Evolutionary conservation across 2,329 filamentous ascomycete species (phyloP).

Genomic region (Graphilbum fragrans): DNA sequence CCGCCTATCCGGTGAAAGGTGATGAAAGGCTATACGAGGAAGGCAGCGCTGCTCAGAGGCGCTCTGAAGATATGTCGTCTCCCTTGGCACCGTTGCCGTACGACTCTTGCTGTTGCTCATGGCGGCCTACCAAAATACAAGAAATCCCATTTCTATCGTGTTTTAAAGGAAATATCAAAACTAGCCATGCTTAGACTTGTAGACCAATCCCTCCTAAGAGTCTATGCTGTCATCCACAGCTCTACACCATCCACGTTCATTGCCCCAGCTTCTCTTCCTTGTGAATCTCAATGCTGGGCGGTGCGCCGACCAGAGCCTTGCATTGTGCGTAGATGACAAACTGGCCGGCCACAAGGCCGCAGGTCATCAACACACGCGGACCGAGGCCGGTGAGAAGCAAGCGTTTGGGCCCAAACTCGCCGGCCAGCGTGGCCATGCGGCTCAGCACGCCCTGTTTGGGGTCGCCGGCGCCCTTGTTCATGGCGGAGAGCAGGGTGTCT

Average conservation of each 20-base stretch:
- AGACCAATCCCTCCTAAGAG: too few relatives aligned
- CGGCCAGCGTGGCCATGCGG: conserved; percentile 38
- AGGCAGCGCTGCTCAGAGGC: too few relatives aligned
- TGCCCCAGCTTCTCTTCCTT: conserved; percentile 23
- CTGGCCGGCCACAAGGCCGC: conserved; percentile 37
- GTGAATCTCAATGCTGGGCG: conserved; percentile 39
- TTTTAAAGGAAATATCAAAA: too few relatives aligned
- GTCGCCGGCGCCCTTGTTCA: conserved; percentile 42
- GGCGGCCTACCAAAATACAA: too few relatives aligned
- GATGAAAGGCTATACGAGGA: too few relatives aligned
- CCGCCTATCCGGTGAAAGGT: too few relatives aligned
- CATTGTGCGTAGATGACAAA: conserved; percentile 45
- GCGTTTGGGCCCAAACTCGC: conserved; percentile 36
- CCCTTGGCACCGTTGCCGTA: too few relatives aligned
- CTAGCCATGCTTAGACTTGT: too few relatives aligned
- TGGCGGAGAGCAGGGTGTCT: conserved; percentile 48
- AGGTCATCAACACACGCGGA: conserved; percentile 40
- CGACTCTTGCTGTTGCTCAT: too few relatives aligned
- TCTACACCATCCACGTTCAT: background rate
- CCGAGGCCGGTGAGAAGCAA: conserved; percentile 34
- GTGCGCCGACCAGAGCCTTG: conserved; percentile 38
- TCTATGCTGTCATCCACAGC: conserved; percentile 1
- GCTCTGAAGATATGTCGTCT: too few relatives aligned
- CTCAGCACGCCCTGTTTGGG: conserved; percentile 32
- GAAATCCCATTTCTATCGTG: too few relatives aligned